A percentile compares a stretch with the other conserved stretches of the same genome.
Conservation (phyloP, 306 rosid genomes). For the Dryas octopetala region DNA sequence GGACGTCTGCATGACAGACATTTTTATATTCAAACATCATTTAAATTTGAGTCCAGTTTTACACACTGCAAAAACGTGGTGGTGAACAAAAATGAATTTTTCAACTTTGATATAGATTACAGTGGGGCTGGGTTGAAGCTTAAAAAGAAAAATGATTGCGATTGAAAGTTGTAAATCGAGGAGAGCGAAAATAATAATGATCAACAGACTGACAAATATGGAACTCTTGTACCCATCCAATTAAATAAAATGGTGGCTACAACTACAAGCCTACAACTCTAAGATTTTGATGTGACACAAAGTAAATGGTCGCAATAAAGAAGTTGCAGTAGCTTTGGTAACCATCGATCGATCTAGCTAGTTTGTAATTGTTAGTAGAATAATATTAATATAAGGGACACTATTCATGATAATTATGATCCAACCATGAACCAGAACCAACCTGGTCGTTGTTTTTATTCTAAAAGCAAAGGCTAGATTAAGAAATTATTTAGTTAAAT, state of each 20-base stretch:
- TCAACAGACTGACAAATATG: not conserved
- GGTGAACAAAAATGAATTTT: too few species aligned
- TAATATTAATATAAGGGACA: too few species aligned
- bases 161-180: constrained; percentile 2
- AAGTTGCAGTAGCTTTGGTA: not conserved
- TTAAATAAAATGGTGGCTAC: not conserved
- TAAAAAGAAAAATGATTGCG: not conserved
- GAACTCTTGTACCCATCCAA: not conserved
- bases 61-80: too few species aligned
- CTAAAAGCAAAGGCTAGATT: not conserved
- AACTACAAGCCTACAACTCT: not conserved
- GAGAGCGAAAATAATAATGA: not conserved
- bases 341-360: not conserved
- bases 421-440: not conserved
- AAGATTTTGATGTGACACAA: constrained; percentile 5
- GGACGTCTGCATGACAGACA: too few species aligned
- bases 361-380: not conserved
- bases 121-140: too few species aligned
- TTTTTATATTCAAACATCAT: too few species aligned
- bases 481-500: too few species aligned
- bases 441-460: not conserved
- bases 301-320: not conserved
- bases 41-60: too few species aligned
- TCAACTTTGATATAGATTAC: too few species aligned
- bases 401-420: not conserved